Conservation (phyloP, 306 rosid genomes). For the Cucurbita argyrosperma region DNA sequence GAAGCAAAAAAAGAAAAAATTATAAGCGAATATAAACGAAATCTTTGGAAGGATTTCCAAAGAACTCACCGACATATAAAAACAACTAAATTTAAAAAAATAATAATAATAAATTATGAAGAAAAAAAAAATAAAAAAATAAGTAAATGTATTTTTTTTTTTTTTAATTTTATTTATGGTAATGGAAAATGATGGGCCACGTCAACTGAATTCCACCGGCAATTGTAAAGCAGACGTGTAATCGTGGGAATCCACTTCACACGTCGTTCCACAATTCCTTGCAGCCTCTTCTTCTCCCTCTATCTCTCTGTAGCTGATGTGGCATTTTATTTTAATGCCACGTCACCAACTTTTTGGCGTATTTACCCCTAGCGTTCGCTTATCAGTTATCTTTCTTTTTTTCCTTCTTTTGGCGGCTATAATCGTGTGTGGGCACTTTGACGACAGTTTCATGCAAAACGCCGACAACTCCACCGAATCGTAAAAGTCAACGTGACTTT, state of each 20-base stretch:
- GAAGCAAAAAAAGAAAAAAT: neutral
- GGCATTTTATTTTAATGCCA: conserved; percentile 24
- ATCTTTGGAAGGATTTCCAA: too few relatives aligned
- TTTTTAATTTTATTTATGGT: neutral
- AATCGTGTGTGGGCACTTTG: neutral
- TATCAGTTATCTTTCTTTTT: neutral
- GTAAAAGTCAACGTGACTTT: neutral
- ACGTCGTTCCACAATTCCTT: neutral
- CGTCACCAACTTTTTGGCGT: conserved; percentile 2
- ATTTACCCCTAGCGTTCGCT: neutral
- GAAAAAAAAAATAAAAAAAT: neutral
- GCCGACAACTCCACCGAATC: neutral
- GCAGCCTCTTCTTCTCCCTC: too few relatives aligned
- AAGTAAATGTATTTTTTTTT: neutral
- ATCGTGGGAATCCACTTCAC: conserved; percentile 13
- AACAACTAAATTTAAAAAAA: neutral
- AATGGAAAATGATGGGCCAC: conserved; percentile 7
- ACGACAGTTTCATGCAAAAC: neutral
- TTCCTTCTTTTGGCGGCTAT: neutral
- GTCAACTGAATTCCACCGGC: conserved; percentile 1
- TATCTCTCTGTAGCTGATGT: neutral
- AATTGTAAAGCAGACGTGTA: neutral
- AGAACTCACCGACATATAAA: too few relatives aligned
- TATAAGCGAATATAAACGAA: too few relatives aligned
- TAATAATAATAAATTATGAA: neutral